These are phyloP conservation scores for Torulaspora microellipsoides DNA, from an alignment of 805 yeast species.

Conservation along the genomic window DNA sequence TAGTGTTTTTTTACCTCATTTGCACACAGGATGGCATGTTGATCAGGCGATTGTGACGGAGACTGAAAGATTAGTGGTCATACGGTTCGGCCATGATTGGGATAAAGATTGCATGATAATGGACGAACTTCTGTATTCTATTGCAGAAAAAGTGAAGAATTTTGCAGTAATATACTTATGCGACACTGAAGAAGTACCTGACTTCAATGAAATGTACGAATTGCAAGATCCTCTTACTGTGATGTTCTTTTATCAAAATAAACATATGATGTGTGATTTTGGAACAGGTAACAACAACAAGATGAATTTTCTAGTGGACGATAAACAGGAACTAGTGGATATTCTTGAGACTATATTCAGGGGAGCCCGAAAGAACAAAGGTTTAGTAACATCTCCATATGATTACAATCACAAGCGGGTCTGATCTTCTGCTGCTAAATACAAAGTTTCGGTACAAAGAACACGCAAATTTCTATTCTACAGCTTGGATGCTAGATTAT, in stretches of 20 bases:
- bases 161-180: conserved; percentile 87
- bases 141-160: conserved; percentile 79
- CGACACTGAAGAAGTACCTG: conserved; percentile 85
- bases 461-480: no score
- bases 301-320: conserved; percentile 71
- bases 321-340: conserved; percentile 87
- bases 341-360: conserved; percentile 83
- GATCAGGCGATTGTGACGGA: conserved; percentile 96
- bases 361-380: conserved; percentile 91
- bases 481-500: no score
- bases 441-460: no score
- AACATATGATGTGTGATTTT: conserved; percentile 97
- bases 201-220: conserved; percentile 58
- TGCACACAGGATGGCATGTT: conserved; percentile 90
- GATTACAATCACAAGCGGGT: conserved; percentile 47
- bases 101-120: conserved; percentile 79
- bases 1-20: conserved; percentile 74
- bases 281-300: conserved; percentile 98
- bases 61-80: conserved; percentile 79
- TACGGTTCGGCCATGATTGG: conserved; percentile 80
- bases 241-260: conserved; percentile 90
- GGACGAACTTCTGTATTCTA: conserved; percentile 78
- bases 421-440: not conserved
- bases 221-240: conserved; percentile 80
- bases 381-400: conserved; percentile 80